Base-by-base conservation (phyloP, 306 rosid genomes). In the Pachyrhizus erosus region DNA sequence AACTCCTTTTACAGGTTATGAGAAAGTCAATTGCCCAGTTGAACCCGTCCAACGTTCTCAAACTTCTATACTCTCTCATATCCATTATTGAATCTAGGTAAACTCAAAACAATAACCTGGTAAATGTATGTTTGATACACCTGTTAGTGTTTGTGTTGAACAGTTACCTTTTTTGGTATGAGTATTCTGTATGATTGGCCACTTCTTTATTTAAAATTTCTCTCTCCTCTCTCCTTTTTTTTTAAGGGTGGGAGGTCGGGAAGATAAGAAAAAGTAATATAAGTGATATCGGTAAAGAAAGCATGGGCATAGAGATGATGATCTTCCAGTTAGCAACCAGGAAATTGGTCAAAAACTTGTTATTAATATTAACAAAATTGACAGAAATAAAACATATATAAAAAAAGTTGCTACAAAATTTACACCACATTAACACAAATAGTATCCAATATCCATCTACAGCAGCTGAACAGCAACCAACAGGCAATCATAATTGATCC, bases 51-150 rank as follows among this genome's bases (percentile, higher is more conserved):
- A 87, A 90, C 75, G 84, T 88, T 67, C 76, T 89, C 83, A 89
- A 90, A 90, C 91, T 90, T 76, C 82, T 92, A 55, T 83, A 84
- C 9, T 82, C 88, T 60, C 88, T 92, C 31, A 75, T 90, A 79
- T 90, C 89, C 34, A 80, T 88, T 68, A 82, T 74, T 64, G 88
- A 88, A 82, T 87, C 91, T 39, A 88, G 94, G 97, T 89, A 82
- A 61, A 27, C 33, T 31, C 69, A 33, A 46, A 7, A 11, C 9
- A 10, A 52, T 14, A 7, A 39, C 23, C n/a, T 40, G 11, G 26
- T 26, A 15, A n/a, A 37, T 18, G 6, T n/a, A 27, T 21, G 42
- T 62, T 48, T 39, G 15, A 31, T 58, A 55, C 2, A 58, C 45
- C 20, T 37, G 14, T 5, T 49, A 13, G 39, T 77, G 20, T 18